Percentiles rank a stretch among this genome's conserved stretches.
These are phyloP conservation scores for Venturiaceae sp. DNA, from an alignment of 2,329 filamentous ascomycete species.

Conservation along the genomic window DNA sequence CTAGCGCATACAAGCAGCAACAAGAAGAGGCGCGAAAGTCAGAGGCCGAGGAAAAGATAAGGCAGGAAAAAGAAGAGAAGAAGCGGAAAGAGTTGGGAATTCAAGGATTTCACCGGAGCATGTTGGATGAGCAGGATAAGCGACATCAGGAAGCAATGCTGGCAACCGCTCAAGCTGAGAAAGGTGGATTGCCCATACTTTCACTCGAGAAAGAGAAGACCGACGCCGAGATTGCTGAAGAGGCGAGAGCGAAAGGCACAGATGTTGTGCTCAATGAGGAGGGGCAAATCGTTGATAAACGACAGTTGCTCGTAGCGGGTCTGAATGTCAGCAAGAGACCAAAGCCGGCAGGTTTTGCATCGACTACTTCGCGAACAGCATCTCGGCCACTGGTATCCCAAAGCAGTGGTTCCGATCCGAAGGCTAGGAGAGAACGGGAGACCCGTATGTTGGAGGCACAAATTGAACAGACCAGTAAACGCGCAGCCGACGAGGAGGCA, in stretches of 20 bases:
- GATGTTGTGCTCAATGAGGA: constrained; percentile 70
- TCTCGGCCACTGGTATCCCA: constrained; percentile 14
- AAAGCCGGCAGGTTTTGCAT: constrained; percentile 34
- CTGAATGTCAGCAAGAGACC: constrained; percentile 62
- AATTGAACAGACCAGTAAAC: constrained; percentile 62
- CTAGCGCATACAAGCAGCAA: constrained; percentile 70
- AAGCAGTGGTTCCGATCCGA: constrained; percentile 23
- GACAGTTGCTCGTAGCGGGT: constrained; percentile 66
- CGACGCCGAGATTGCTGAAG: constrained; percentile 55
- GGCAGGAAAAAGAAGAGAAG: constrained; percentile 55
- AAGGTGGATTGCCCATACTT: constrained; percentile 20
- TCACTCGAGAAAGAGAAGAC: constrained; percentile 39
- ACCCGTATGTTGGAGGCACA: constrained; percentile 72
- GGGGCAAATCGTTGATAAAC: constrained; percentile 73
- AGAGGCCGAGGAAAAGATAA: constrained; percentile 60
- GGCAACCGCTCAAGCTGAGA: constrained; percentile 36
- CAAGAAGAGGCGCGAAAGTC: constrained; percentile 63
- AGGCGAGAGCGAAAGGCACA: constrained; percentile 54
- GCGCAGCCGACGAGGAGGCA: constrained; percentile 58
- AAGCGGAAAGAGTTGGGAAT: constrained; percentile 61
- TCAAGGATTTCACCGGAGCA: constrained; percentile 66
- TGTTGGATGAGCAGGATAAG: constrained; percentile 62
- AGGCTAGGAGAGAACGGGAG: constrained; percentile 64
- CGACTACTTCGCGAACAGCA: constrained; percentile 17
- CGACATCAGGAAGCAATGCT: constrained; percentile 62